Evolutionary conservation across 192 early-diverging fungal species (phyloP).

Genomic region (Coemansia sp.): DNA sequence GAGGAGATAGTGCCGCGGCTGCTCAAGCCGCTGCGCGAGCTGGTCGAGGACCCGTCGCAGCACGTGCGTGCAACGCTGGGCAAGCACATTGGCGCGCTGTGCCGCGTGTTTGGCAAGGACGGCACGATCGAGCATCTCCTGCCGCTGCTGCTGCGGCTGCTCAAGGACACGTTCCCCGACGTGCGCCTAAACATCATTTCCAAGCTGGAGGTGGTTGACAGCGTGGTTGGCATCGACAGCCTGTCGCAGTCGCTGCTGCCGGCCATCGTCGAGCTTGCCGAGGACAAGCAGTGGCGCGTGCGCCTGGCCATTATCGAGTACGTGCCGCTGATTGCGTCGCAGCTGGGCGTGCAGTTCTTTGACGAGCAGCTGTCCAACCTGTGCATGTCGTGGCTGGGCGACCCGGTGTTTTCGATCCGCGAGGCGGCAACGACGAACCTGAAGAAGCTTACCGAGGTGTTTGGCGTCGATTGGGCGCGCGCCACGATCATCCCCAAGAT

Average conservation of each 20-base stretch:
- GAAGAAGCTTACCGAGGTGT: constrained; percentile 93
- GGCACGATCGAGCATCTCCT: constrained; percentile 91
- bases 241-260: constrained; percentile 96
- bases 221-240: constrained; percentile 95
- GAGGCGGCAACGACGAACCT: constrained; percentile 96
- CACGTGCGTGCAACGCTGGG: constrained; percentile 94
- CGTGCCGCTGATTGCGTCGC: constrained; percentile 93
- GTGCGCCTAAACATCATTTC: constrained; percentile 99
- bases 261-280: constrained; percentile 97
- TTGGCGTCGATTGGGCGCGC: constrained; percentile 98
- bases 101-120: constrained; percentile 93
- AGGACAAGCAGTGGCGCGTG: constrained; percentile 99
- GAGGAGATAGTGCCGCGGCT: constrained; percentile 73
- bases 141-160: constrained; percentile 91
- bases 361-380: constrained; percentile 91
- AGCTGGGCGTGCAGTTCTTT: constrained; percentile 96
- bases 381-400: constrained; percentile 99
- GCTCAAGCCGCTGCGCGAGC: constrained; percentile 87
- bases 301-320: constrained; percentile 99
- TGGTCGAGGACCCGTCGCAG: constrained; percentile 94
- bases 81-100: constrained; percentile 92
- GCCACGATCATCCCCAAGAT: constrained; percentile 92
- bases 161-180: constrained; percentile 97
- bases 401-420: constrained; percentile 94
- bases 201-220: constrained; percentile 93